Evolutionary conservation across 108 stramenopile species (phyloP).

Genomic region (Bacterosira constricta): DNA sequence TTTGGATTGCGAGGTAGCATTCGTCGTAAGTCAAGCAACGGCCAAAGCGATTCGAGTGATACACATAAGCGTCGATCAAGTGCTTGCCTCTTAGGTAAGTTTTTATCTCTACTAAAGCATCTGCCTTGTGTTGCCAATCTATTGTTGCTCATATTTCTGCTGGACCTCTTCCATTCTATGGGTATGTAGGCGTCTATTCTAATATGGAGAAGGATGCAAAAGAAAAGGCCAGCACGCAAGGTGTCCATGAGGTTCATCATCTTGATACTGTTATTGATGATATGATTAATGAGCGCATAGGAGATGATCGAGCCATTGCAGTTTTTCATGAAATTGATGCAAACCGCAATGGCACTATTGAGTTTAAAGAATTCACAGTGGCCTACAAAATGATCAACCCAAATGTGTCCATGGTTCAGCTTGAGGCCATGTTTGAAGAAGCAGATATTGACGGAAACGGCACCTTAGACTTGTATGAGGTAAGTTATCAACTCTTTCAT

Average conservation of each 20-base stretch:
- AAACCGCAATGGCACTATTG: constrained; percentile 50
- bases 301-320: constrained; percentile 26
- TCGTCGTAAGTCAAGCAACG: too few relatives aligned
- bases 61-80: too few relatives aligned
- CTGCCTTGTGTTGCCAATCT: too few relatives aligned
- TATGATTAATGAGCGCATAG: constrained; percentile 47
- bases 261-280: constrained; percentile 41
- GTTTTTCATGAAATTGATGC: constrained; percentile 56
- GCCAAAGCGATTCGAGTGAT: too few relatives aligned
- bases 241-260: constrained; percentile 20
- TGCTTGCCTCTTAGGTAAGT: too few relatives aligned
- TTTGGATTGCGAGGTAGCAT: too few relatives aligned
- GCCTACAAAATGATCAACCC: constrained; percentile 37
- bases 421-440: constrained; percentile 41
- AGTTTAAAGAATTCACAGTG: constrained; percentile 49
- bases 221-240: constrained; percentile 4
- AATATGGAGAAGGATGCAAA: constrained; percentile 44
- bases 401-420: constrained; percentile 25
- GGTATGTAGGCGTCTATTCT: constrained; percentile 54
- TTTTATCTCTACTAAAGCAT: too few relatives aligned
- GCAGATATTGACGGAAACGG: constrained; percentile 58
- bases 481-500: background rate
- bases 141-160: too few relatives aligned
- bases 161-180: too few relatives aligned
- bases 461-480: constrained; percentile 9